Percentiles rank a stretch among this genome's conserved stretches.
phyloP scores from a whole-genome alignment of 2,329 filamentous ascomycete species.

The Allantophomopsis lycopodina region DNA sequence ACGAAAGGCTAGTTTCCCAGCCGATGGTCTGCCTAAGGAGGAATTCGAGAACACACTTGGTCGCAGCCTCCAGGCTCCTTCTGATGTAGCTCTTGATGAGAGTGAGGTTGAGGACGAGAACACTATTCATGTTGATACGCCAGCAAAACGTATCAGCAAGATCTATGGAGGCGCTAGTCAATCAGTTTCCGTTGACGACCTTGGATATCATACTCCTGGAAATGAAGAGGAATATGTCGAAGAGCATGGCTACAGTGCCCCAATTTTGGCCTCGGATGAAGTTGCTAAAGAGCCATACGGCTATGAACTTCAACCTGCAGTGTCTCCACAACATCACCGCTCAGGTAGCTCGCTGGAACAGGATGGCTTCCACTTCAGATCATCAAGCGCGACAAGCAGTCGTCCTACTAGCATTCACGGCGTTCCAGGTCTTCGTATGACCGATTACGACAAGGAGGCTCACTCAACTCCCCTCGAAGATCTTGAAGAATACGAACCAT shows the following conservation, averaged over 20 bases:
- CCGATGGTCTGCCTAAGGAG: conserved; percentile 8
- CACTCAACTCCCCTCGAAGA: conserved; percentile 64
- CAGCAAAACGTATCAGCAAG: conserved; percentile 28
- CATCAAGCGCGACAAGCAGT: conserved; percentile 34
- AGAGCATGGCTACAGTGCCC: conserved; percentile 52
- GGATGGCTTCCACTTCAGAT: conserved; percentile 29
- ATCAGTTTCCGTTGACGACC: conserved; percentile 33
- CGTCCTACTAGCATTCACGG: conserved; percentile 48
- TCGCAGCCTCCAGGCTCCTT: conserved; percentile 19
- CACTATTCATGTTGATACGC: conserved; percentile 69
- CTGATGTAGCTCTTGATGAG: conserved; percentile 23
- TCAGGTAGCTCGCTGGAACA: conserved; percentile 43
- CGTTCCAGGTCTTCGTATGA: conserved; percentile 23
- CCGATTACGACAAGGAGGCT: conserved; percentile 28
- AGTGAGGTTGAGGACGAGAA: conserved; percentile 36
- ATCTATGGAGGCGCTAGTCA: conserved; percentile 24
- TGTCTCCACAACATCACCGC: conserved; percentile 59
- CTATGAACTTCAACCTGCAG: conserved; percentile 63
- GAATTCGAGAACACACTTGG: conserved; percentile 21
- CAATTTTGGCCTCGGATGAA: conserved; percentile 84
- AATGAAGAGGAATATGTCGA: conserved; percentile 33
- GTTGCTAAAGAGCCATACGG: conserved; percentile 58
- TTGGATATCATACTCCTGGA: conserved; percentile 25
- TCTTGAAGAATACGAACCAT: conserved; percentile 85
- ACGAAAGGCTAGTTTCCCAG: conserved; percentile 32